These are phyloP conservation scores for Noccaea bulbosa DNA, from an alignment of 345 rosid species.

Conservation along the genomic window DNA sequence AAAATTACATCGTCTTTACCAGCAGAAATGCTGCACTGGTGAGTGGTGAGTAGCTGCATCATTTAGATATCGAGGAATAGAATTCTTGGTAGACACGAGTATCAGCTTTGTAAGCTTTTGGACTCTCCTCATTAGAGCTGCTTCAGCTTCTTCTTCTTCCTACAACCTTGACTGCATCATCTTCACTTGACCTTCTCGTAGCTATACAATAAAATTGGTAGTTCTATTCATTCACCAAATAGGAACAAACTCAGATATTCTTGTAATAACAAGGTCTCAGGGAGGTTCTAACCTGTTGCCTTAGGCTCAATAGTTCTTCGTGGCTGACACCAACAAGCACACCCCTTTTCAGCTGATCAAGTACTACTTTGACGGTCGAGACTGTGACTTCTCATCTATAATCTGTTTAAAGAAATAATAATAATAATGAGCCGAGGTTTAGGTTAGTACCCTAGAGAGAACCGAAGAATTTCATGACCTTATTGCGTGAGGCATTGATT, in stretches of 20 bases:
- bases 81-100: conserved; percentile 93
- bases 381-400: too few relatives aligned
- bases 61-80: conserved; percentile 68
- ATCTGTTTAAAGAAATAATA: too few relatives aligned
- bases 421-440: too few relatives aligned
- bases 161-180: conserved; percentile 99
- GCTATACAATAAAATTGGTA: conserved; percentile 49
- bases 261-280: conserved; percentile 12
- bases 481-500: too few relatives aligned
- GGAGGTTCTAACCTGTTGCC: conserved; percentile 70
- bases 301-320: conserved; percentile 90
- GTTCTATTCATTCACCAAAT: conserved; percentile 24
- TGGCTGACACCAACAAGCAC: conserved; percentile 88
- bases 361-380: conserved; percentile 85
- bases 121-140: conserved; percentile 98
- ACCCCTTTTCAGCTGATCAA: conserved; percentile 84
- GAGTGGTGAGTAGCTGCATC: conserved; percentile 69
- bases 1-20: too few relatives aligned
- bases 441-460: too few relatives aligned
- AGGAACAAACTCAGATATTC: not conserved
- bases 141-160: conserved; percentile 99
- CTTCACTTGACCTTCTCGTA: conserved; percentile 99
- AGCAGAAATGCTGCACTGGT: conserved; percentile 64
- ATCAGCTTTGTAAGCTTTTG: conserved; percentile 97
- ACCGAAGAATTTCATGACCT: too few relatives aligned